Evolutionary conservation across 768 basidiomycete genomes (phyloP), one percentile per base, ranked within the genome.

Genomic region (Pisolithus microcarpus): DNA sequence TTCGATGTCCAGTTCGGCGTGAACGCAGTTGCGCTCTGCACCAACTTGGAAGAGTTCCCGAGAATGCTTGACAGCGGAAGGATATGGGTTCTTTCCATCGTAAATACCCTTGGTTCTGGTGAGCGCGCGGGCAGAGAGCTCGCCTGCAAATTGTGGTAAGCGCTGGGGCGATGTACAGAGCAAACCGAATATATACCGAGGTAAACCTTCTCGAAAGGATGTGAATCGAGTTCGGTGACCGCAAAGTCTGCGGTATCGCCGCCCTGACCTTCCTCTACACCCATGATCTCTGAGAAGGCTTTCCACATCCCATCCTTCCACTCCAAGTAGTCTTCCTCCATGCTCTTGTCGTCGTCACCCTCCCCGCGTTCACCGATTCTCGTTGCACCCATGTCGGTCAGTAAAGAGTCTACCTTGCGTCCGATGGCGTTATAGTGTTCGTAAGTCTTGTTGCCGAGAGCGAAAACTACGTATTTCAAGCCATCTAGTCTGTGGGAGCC

Each of bases 291-390:
- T n/a, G 92, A 77, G 54, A 98, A 90, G 5, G 83, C 82, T 16
- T 87, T 84, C 89, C 93, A 98, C 93, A 98, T 94, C 58, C 77
- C 79, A 63, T 99, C 95, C 69, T 98, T 99, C 95, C 95, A 99
- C 61, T 91, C 93, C 11, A 99, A 80, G 66, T 98, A 99, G 68
- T 99, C 95, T 72, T 99, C 95, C 67, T 99, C 95, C 94, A 99
- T 97, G 64, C 88, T 92, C 76, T 96, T 96, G 70, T 99, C 96
- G 63, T 99, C 95, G 63, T 99, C 96, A 56, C 95, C 95, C 69
- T 98, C 94, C 9, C 95, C 95, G 37, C 86, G 77, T 65, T 86
- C 84, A 39, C 93, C 93, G 34, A 98, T 87, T 48, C 91, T 82
- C 49, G 74, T 66, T 19, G 81, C 96, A 26, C 93, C 95, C 75